These are phyloP conservation scores for Kuraishia molischiana DNA, from an alignment of 805 yeast species.

Conservation along the genomic window DNA sequence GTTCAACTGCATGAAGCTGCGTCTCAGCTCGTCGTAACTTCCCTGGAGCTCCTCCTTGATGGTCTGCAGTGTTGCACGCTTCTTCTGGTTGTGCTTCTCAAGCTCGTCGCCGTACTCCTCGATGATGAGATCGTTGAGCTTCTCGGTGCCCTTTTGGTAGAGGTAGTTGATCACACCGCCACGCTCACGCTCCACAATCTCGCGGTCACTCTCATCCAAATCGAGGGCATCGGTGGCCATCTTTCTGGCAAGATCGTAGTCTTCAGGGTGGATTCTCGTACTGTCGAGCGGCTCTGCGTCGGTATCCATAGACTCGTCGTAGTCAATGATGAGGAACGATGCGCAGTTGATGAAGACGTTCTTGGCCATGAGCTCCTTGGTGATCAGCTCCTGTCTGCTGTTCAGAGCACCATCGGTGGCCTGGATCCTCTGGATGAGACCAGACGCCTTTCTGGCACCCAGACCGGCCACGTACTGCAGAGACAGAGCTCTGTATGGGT, in stretches of 20 bases:
- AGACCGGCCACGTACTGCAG: constrained; percentile 82
- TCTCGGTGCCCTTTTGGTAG: constrained; percentile 57
- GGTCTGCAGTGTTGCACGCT: constrained; percentile 71
- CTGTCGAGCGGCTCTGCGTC: constrained; percentile 81
- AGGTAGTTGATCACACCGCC: constrained; percentile 73
- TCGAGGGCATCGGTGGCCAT: constrained; percentile 98
- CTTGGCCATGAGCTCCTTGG: constrained; percentile 69
- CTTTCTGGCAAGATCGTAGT: constrained; percentile 88
- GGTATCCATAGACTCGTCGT: constrained; percentile 45
- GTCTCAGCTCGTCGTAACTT: constrained; percentile 81
- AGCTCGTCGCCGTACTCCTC: constrained; percentile 91
- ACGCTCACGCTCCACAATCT: constrained; percentile 58
- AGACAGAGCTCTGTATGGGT: constrained; percentile 57
- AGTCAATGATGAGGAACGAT: constrained; percentile 75
- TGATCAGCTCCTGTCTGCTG: constrained; percentile 74
- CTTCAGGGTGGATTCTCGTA: constrained; percentile 96
- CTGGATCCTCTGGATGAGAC: constrained; percentile 74
- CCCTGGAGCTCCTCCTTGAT: constrained; percentile 80
- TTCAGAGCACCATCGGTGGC: constrained; percentile 51
- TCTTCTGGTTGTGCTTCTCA: constrained; percentile 61
- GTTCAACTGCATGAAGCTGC: constrained; percentile 54
- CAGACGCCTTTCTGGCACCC: constrained; percentile 92
- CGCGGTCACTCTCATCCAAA: constrained; percentile 88
- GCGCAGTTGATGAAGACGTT: constrained; percentile 87
- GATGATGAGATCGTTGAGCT: constrained; percentile 77